phyloP scores from a whole-genome alignment of 1,284 basidiomycete genomes.

The Boletus nobilissimus region DNA sequence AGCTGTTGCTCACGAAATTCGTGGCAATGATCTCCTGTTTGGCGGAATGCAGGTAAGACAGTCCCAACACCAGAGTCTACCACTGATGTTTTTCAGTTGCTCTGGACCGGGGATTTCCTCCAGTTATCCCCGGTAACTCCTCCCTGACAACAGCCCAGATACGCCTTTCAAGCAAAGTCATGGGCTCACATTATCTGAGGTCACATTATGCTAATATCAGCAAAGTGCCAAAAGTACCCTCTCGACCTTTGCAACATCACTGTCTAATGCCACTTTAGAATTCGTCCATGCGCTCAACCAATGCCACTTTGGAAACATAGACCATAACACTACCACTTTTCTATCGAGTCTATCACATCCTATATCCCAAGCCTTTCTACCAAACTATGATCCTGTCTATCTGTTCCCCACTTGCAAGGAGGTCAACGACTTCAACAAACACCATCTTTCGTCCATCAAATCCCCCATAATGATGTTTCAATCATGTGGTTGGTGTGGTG shows the following conservation, averaged over 20 bases:
- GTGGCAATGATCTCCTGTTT: not conserved
- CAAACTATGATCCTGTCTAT: not conserved
- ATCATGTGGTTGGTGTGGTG: not conserved
- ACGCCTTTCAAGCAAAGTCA: not conserved
- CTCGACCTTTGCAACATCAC: no score
- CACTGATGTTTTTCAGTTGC: slow-evolving; percentile 9
- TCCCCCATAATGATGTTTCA: not conserved
- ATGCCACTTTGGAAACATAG: not conserved
- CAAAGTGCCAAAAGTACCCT: not conserved
- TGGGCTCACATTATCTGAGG: not conserved
- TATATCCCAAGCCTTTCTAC: not conserved
- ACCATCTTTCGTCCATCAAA: not conserved
- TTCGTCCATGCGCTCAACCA: not conserved
- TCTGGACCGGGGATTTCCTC: no score
- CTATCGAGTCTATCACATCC: not conserved
- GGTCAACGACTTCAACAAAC: not conserved
- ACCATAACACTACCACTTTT: not conserved
- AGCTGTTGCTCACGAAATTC: not conserved
- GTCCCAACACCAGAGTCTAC: no score
- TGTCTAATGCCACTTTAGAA: not conserved
- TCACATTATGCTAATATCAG: not conserved
- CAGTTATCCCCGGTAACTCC: not conserved
- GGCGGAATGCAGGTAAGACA: not conserved
- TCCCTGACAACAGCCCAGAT: not conserved
- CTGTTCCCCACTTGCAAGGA: not conserved